Conservation (phyloP, 148 eudicot species). For the Amaranthus hypochondriacus region DNA sequence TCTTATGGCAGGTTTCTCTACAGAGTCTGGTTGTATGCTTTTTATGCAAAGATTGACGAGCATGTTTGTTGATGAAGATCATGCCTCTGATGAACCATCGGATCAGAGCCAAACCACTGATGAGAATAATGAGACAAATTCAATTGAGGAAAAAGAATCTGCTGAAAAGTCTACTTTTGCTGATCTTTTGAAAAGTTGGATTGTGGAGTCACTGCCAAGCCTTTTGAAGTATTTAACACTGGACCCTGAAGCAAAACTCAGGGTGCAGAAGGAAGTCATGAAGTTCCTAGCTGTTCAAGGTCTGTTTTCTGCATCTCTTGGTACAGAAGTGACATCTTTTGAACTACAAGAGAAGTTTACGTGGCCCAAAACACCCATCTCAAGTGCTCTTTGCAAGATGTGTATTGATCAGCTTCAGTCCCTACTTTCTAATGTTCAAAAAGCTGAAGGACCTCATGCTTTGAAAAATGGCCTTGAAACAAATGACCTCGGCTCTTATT, state of each 20-base stretch:
- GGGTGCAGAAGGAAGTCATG: conserved; percentile 82
- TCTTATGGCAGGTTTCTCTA: conserved; percentile 63
- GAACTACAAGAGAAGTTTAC: conserved; percentile 80
- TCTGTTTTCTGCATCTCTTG: conserved; percentile 87
- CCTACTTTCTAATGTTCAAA: conserved; percentile 72
- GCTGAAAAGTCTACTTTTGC: conserved; percentile 41
- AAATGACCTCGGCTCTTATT: conserved; percentile 80
- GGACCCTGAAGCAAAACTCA: conserved; percentile 61
- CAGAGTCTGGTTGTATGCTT: conserved; percentile 77
- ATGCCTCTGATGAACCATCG: conserved; percentile 70
- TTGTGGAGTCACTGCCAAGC: conserved; percentile 73
- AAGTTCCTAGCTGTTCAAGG: conserved; percentile 98
- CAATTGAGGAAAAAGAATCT: conserved; percentile 61
- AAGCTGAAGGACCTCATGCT: conserved; percentile 61
- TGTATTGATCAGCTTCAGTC: conserved; percentile 90
- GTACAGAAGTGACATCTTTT: conserved; percentile 93
- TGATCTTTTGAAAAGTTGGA: conserved; percentile 79
- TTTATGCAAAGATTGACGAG: conserved; percentile 61
- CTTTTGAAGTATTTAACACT: conserved; percentile 58
- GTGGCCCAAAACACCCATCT: conserved; percentile 86
- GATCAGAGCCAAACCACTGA: conserved; percentile 89
- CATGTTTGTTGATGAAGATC: conserved; percentile 83
- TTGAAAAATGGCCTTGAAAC: conserved; percentile 59
- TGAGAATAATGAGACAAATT: conserved; percentile 82
- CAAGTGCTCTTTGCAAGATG: conserved; percentile 71